Base-by-base conservation (phyloP, 2,329 filamentous ascomycete species). In the Talaromyces albobiverticillius region DNA sequence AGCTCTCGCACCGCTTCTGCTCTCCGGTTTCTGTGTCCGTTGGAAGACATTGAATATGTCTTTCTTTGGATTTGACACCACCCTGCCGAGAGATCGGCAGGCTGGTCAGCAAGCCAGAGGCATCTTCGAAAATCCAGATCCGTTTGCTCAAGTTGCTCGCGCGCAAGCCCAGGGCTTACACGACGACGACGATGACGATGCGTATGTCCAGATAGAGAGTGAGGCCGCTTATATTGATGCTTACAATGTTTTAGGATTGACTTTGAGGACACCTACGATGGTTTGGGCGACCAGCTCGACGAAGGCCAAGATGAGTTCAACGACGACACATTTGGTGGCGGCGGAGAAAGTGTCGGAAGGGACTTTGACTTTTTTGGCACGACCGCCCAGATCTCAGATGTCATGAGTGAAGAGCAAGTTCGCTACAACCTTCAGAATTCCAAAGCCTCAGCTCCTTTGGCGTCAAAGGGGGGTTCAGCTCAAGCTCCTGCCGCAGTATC, bases 181-280 rank as follows among this genome's bases (percentile, higher is more conserved):
- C 46, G 71, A 78, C 48, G 79, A 81, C 56, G 82, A 81, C 56
- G 82, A 55, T 34, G 53, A 55, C 18, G 82, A 86, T 67, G 79
- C 75, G 78, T 84, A 76, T 69, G 79, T 51, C 8, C 34, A 11
- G 18, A 7, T 52, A 22, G 40, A 22, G 9, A 10, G 20, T 9
- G 42, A 20, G 20, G 13, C 31, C 16, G 18, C 20, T 4, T 10
- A 45, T 46, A 29, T 18, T 14, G 6, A 31, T 47, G 20, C 8
- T 47, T 26, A 42, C 31, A 46, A 22, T 42, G 26, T 52, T 51
- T 4, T 62, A 88, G 85, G 53, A 82, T 89, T 64, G 89, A 97
- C 64, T 99, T 97, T 63, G 94, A 99, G 64, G 91, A 99, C 68
- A 97, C 93, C 34, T 97, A 97, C 69, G 94, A 99, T 72, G 93